These are phyloP conservation scores for Ilex paraguariensis DNA, from an alignment of 305 asterid species.

Conservation along the genomic window DNA sequence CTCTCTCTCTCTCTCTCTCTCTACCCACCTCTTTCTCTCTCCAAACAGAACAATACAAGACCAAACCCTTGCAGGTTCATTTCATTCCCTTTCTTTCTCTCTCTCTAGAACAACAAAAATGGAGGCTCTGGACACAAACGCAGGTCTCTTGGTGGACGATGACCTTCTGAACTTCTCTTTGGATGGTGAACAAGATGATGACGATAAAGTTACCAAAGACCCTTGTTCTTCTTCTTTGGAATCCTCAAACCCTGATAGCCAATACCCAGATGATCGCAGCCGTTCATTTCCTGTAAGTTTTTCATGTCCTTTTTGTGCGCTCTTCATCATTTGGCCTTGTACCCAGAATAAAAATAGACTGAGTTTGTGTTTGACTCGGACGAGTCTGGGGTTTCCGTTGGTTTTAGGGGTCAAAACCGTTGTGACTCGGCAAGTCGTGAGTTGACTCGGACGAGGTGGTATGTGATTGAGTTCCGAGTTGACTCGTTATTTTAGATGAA, in stretches of 20 bases:
- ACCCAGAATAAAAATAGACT: slow-evolving; percentile 4
- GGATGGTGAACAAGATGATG: slow-evolving; percentile 36
- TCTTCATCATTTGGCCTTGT: slow-evolving; percentile 1
- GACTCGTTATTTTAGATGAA: not conserved
- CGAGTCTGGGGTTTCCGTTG: slow-evolving; percentile 18
- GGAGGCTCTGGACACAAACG: slow-evolving; percentile 24
- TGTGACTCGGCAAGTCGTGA: slow-evolving; percentile 24
- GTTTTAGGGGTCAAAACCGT: slow-evolving; percentile 8
- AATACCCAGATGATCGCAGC: slow-evolving; percentile 19
- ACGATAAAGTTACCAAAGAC: slow-evolving; percentile 18
- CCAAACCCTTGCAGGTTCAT: slow-evolving; percentile 13
- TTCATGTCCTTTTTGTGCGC: slow-evolving; percentile 15
- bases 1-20: slow-evolving; percentile 6
- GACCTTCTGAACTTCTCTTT: slow-evolving; percentile 64
- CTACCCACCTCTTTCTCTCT: slow-evolving; percentile 5
- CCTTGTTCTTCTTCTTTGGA: slow-evolving; percentile 20
- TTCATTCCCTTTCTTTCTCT: not conserved
- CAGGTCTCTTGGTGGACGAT: slow-evolving; percentile 45
- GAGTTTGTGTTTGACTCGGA: slow-evolving; percentile 29
- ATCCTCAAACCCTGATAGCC: slow-evolving; percentile 22
- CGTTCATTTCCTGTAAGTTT: slow-evolving; percentile 59
- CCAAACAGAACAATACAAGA: slow-evolving; percentile 14
- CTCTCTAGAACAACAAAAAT: slow-evolving; percentile 4
- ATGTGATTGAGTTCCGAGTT: slow-evolving; percentile 10
- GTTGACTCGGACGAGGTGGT: slow-evolving; percentile 31